Base-by-base conservation (phyloP, 495 filamentous ascomycete species). In the Amniculicola lignicola region DNA sequence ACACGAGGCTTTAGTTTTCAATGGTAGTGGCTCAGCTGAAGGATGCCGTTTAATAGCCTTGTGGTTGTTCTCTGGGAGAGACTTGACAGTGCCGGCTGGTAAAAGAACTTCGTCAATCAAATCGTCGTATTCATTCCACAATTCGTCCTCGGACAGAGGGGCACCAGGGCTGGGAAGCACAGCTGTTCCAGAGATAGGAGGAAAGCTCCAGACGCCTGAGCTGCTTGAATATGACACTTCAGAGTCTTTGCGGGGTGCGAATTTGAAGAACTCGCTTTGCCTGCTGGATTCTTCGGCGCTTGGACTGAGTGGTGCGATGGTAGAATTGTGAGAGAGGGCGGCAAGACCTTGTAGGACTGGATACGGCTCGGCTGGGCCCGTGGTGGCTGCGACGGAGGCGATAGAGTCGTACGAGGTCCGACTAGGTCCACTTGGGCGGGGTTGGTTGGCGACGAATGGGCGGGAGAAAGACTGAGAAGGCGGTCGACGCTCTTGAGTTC, bases 81-180 rank as follows among this genome's bases (percentile, higher is more conserved):
- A 21, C 11, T 31, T 57, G 18, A 38, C 28, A 2, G 54, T 23
- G 7, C 50, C 51, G 18, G 35, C 43, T 21, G 82, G 78, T 0
- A 81, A 82, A 14, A 82, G 74, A 11, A 86, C 81, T 39, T 89
- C 82, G 57, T 87, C 87, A 47, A 96, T 79, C 14, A 95, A 74
- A 64, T 97, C 93, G 67, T 96, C 85, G 59, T 93, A 97, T 68
- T 98, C 90, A 33, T 86, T 82, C 93, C 93, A 98, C 15, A 96
- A 78, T 64, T 97, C 93, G 62, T 97, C 93, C 59, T 90, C 86
- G 14, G 74, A 82, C 4, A 82, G 76, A 6, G 76, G 80, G 6
- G 79, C 77, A 24, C 70, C 75, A 10, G 79, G 73, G 14, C 71
- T 66, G 4, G 86, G 86, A 33, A 86, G 67, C 3, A 87, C 69